Percentiles rank a stretch among this genome's conserved stretches.
These are phyloP conservation scores for Testicularia cyperi DNA, from an alignment of 1,284 basidiomycete genomes.

Conservation along the genomic window DNA sequence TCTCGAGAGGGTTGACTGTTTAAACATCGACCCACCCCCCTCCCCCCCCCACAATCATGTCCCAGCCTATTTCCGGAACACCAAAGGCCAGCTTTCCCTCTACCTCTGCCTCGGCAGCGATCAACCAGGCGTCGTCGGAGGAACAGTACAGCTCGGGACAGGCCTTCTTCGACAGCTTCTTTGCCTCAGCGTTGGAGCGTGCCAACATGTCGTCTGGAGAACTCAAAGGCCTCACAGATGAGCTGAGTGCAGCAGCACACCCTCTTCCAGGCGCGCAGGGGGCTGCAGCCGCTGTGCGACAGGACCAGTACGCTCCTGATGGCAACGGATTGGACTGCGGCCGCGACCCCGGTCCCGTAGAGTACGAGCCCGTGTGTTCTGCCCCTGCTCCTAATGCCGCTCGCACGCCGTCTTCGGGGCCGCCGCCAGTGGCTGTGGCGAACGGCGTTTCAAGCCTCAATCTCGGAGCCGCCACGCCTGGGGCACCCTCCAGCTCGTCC, in stretches of 20 bases:
- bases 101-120: no score
- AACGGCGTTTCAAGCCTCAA: conserved; percentile 25
- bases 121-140: no score
- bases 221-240: conserved; percentile 10
- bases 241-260: conserved; percentile 8
- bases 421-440: conserved; percentile 10
- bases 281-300: not conserved
- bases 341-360: conserved; percentile 30
- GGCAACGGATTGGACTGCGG: conserved; percentile 41
- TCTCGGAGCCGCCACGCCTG: conserved; percentile 7
- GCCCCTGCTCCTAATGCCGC: not conserved
- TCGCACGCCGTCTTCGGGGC: not conserved
- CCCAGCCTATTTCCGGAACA: no score
- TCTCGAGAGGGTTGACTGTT: no score
- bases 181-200: conserved; percentile 28
- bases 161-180: conserved; percentile 39
- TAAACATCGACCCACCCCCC: no score
- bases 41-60: no score
- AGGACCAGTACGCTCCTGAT: conserved; percentile 27
- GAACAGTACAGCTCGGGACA: conserved; percentile 4
- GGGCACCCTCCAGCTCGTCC: conserved; percentile 4
- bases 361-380: not conserved
- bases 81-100: no score
- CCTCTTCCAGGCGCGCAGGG: conserved; percentile 1
- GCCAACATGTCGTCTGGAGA: conserved; percentile 33